Evolutionary conservation across 345 rosid genomes (phyloP).

Genomic region (Eucalyptus tenuipes): DNA sequence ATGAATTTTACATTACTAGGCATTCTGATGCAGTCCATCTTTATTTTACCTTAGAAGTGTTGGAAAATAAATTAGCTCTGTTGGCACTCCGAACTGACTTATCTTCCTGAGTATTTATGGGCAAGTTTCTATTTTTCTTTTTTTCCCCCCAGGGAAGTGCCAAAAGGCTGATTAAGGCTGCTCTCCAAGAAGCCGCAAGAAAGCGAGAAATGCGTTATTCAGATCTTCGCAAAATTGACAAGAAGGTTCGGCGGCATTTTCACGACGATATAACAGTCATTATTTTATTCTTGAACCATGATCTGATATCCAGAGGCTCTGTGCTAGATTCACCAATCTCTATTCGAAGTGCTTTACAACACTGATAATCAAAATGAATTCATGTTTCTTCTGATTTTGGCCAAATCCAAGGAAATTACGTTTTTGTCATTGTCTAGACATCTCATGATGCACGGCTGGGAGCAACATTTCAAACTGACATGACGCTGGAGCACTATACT

Average conservation of each 20-base stretch:
- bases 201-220: constrained; percentile 88
- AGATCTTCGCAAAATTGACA: constrained; percentile 72
- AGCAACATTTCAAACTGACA: not conserved
- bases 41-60: not conserved
- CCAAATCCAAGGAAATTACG: not conserved
- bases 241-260: constrained; percentile 85
- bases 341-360: constrained; percentile 50
- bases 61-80: not conserved
- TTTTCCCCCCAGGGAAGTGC: constrained; percentile 62
- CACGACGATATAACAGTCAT: constrained; percentile 92
- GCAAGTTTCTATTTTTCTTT: not conserved
- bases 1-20: not conserved
- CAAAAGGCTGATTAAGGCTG: constrained; percentile 76
- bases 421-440: not conserved
- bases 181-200: constrained; percentile 83
- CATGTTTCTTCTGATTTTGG: not conserved
- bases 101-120: not conserved
- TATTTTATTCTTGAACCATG: constrained; percentile 79
- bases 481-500: not conserved
- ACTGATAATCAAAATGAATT: constrained; percentile 7
- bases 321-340: constrained; percentile 51
- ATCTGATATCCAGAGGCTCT: constrained; percentile 48
- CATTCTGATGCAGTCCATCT: not conserved
- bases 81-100: not conserved
- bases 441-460: not conserved